A percentile compares a stretch with the other conserved stretches of the same genome.
phyloP scores from a whole-genome alignment of 345 rosid species.

The Hibiscus mutabilis region DNA sequence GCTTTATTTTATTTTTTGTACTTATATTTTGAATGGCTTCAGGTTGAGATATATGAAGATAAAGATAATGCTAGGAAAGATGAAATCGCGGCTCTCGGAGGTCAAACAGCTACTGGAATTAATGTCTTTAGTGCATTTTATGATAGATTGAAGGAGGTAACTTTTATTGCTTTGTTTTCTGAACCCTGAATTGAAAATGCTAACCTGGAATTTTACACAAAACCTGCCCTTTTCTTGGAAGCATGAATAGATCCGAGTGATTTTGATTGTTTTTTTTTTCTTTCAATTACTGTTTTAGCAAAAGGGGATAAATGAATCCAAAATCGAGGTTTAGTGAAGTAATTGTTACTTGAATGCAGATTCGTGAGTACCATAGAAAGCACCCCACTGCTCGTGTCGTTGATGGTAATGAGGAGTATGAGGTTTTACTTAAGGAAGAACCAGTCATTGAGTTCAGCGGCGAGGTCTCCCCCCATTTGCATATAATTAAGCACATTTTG shows the following conservation, averaged over 20 bases:
- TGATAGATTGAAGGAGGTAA: conserved; percentile 91
- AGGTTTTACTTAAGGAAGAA: conserved; percentile 73
- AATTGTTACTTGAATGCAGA: conserved; percentile 26
- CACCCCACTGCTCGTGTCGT: conserved; percentile 78
- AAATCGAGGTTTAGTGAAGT: not conserved
- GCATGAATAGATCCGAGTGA: not conserved
- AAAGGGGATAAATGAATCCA: not conserved
- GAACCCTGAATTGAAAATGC: not conserved
- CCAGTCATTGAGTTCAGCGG: conserved; percentile 81
- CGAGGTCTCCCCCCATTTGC: conserved; percentile 40
- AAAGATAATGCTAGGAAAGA: conserved; percentile 81
- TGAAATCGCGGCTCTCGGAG: conserved; percentile 94
- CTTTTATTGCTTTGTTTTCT: not conserved
- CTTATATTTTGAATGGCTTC: not conserved
- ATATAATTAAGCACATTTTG: not conserved
- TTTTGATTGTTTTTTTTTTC: not conserved
- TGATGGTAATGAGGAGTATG: conserved; percentile 67
- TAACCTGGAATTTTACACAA: not conserved
- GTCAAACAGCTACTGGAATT: conserved; percentile 62
- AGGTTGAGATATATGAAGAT: conserved; percentile 88
- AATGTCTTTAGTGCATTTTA: conserved; percentile 80
- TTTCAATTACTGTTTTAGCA: not conserved
- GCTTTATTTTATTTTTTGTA: not conserved
- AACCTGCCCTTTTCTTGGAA: not conserved
- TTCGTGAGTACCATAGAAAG: conserved; percentile 85